Conservation (phyloP, 2,329 filamentous ascomycete genomes). For the Chaetomium sp. region DNA sequence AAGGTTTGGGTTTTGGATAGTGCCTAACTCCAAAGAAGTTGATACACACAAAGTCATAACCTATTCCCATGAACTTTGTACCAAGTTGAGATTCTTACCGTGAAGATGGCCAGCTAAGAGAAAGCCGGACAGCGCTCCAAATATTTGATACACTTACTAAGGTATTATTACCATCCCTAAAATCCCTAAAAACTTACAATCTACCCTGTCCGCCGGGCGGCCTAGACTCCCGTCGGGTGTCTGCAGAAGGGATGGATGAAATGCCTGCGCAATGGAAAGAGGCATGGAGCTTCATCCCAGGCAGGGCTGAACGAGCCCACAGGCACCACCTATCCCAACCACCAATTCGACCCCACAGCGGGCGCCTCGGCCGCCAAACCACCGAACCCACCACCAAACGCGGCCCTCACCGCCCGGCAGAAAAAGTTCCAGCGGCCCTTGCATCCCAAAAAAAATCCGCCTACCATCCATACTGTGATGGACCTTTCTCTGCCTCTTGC, state of each 20-base stretch:
- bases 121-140: too few relatives aligned
- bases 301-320: background rate
- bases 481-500: too few relatives aligned
- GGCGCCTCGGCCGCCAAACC: constrained; percentile 15
- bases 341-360: constrained; percentile 12
- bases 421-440: constrained; percentile 33
- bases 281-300: too few relatives aligned
- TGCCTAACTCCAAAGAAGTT: background rate
- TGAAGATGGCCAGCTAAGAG: background rate
- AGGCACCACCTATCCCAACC: background rate
- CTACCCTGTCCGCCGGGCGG: background rate
- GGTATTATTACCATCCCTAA: too few relatives aligned
- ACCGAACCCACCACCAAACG: constrained; percentile 2
- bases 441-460: constrained; percentile 19
- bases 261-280: too few relatives aligned
- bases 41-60: background rate
- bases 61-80: too few relatives aligned
- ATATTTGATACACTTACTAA: too few relatives aligned
- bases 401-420: constrained; percentile 36
- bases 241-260: background rate
- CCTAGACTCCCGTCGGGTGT: too few relatives aligned
- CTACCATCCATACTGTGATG: too few relatives aligned
- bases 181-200: too few relatives aligned
- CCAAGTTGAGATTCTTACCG: background rate
- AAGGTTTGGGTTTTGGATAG: background rate